Percentiles rank a stretch among this genome's conserved stretches.
These are phyloP conservation scores for Paralagenidium karlingii DNA, from an alignment of 352 stramenopile genomes.

Conservation along the genomic window DNA sequence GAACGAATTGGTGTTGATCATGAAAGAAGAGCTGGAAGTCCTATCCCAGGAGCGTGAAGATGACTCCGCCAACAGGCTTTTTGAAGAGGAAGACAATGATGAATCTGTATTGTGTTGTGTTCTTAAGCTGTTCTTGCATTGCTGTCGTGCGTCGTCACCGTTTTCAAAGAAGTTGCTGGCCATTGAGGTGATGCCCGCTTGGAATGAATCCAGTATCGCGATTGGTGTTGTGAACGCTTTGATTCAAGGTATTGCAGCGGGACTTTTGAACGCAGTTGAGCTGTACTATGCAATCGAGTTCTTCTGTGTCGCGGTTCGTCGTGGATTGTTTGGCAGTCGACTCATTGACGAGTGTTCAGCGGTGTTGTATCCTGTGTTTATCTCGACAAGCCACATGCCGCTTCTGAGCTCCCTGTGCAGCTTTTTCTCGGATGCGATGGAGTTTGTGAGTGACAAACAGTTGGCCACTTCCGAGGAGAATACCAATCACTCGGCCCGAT, in stretches of 20 bases:
- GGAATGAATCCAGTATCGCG: conserved; percentile 5
- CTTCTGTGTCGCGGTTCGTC: conserved; percentile 41
- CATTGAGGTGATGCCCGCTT: too few species aligned
- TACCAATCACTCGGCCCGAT: too few species aligned
- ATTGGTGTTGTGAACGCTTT: not conserved
- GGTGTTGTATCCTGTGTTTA: conserved; percentile 28
- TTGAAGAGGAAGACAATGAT: conserved; percentile 41
- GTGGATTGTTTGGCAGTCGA: conserved; percentile 25
- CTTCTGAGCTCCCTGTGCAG: conserved; percentile 39
- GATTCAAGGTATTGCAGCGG: conserved; percentile 7
- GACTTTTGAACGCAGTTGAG: conserved; percentile 26
- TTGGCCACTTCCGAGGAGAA: too few species aligned
- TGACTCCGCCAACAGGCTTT: conserved; percentile 17
- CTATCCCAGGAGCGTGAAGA: conserved; percentile 13
- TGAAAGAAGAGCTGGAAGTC: conserved; percentile 31
- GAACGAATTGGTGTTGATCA: conserved; percentile 25
- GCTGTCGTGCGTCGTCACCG: conserved; percentile 42
- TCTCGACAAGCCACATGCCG: conserved; percentile 14
- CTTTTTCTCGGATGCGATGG: conserved; percentile 53
- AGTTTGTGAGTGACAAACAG: too few species aligned
- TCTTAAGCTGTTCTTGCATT: conserved; percentile 60
- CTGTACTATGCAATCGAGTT: conserved; percentile 55
- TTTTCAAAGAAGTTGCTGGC: conserved; percentile 43
- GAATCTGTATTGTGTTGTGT: conserved; percentile 60
- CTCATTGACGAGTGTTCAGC: conserved; percentile 41